Evolutionary conservation across 2,329 filamentous ascomycete species (phyloP), one percentile per base, ranked within the genome.

Genomic region (Exophiala aquamarina): DNA sequence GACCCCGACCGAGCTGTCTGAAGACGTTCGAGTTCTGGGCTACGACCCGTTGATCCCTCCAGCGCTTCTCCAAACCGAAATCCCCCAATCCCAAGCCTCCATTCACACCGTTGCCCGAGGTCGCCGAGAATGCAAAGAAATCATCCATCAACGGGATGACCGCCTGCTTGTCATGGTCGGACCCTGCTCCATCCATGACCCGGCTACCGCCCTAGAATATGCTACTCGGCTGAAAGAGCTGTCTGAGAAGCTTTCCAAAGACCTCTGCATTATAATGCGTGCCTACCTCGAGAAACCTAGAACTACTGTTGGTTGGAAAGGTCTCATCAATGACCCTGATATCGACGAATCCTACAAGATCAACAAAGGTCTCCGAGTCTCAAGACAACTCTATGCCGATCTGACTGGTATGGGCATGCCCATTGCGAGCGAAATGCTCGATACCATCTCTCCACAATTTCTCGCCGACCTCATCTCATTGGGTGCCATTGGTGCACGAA

Each of bases 291-390:
- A 98, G 79, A 98, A 98, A 79, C 93, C 93, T 17, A 84, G 93
- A 56, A 98, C 93, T 20, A 98, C 93, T 0, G 89, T 98, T 20
- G 93, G 93, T 59, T 98, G 93, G 93, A 98, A 98, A 76, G 93
- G 93, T 40, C 76, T 98, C 61, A 95, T 98, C 75, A 97, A 98
- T 68, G 93, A 98, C 71, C 93, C 93, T 2, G 92, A 97, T 64
- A 95, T 98, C 65, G 91, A 97, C 70, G 92, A 95, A 69, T 93
- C 87, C 70, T 97, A 95, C 86, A 84, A 96, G 73, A 97, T 98
- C 75, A 97, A 97, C 79, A 97, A 97, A 78, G 93, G 93, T 15
- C 72, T 98, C 63, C 83, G 88, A 41, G 76, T 90, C 45, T 88
- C 89, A 46, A 81, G 93, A 59, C 85, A 97, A 70, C 79, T 98